Percentiles rank a stretch among this genome's conserved stretches.
phyloP scores from a whole-genome alignment of 2,329 filamentous ascomycete species.

The Paracamarosporium sp. region DNA sequence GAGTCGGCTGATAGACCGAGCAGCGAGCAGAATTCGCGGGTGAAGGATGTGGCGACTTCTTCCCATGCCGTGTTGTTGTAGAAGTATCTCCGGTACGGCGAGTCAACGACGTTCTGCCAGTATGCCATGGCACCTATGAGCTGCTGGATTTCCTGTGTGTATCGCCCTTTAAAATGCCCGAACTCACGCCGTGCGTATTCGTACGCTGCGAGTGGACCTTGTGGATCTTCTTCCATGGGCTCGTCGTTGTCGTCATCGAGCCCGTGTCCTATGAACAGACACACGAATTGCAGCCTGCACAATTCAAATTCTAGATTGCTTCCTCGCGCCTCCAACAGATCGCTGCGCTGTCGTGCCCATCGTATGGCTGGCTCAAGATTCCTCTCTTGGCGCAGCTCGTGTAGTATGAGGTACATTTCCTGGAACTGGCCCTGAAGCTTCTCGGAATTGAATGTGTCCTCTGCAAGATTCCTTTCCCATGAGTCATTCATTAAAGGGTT shows the following conservation, averaged over 20 bases:
- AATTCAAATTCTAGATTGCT: conserved; percentile 97
- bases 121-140: conserved; percentile 84
- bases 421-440: conserved; percentile 82
- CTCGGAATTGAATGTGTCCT: conserved; percentile 66
- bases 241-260: conserved; percentile 59
- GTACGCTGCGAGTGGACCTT: conserved; percentile 69
- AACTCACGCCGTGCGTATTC: conserved; percentile 80
- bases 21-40: conserved; percentile 90
- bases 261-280: conserved; percentile 67
- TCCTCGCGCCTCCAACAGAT: conserved; percentile 76
- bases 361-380: conserved; percentile 84
- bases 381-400: conserved; percentile 71
- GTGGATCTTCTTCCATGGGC: conserved; percentile 43
- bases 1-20: conserved; percentile 90
- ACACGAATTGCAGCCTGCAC: conserved; percentile 86
- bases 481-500: conserved; percentile 43
- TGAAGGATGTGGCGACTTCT: conserved; percentile 86
- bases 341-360: conserved; percentile 79
- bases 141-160: conserved; percentile 79
- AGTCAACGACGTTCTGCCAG: conserved; percentile 73
- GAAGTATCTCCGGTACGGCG: conserved; percentile 82
- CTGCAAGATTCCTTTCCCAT: conserved; percentile 55
- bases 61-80: conserved; percentile 78
- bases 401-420: conserved; percentile 89
- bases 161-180: conserved; percentile 73